Evolutionary conservation across 331 rosid genomes (phyloP).

Genomic region (Pyrus hybrid): DNA sequence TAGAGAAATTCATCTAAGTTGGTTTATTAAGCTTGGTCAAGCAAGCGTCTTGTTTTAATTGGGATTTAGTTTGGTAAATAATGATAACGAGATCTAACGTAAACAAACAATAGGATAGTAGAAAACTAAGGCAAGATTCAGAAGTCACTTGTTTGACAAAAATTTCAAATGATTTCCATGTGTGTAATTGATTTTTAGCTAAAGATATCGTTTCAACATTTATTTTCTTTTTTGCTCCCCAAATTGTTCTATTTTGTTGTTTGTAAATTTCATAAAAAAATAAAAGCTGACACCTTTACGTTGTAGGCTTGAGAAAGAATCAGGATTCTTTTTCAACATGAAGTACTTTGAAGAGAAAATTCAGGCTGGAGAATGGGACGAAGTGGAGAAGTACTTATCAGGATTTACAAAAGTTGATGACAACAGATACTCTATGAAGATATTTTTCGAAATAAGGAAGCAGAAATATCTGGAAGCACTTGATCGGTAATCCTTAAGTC

Average conservation of each 20-base stretch:
- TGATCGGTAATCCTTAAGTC: constrained; percentile 53
- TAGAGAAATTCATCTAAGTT: neutral
- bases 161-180: neutral
- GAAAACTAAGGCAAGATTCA: neutral
- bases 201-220: neutral
- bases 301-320: constrained; percentile 81
- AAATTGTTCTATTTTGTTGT: neutral
- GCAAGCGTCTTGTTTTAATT: neutral
- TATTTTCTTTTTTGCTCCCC: neutral
- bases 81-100: neutral
- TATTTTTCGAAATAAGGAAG: constrained; percentile 84
- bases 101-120: neutral
- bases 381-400: constrained; percentile 77
- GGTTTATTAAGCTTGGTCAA: neutral
- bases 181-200: neutral
- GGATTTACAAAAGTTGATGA: constrained; percentile 90
- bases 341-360: constrained; percentile 88
- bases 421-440: constrained; percentile 88
- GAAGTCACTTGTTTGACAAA: neutral
- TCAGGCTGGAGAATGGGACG: constrained; percentile 92
- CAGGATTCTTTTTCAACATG: constrained; percentile 86
- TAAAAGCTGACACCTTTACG: neutral
- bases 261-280: neutral
- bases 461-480: constrained; percentile 96
- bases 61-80: neutral